phyloP scores from a whole-genome alignment of 306 rosid genomes.

The Abrus precatorius region DNA sequence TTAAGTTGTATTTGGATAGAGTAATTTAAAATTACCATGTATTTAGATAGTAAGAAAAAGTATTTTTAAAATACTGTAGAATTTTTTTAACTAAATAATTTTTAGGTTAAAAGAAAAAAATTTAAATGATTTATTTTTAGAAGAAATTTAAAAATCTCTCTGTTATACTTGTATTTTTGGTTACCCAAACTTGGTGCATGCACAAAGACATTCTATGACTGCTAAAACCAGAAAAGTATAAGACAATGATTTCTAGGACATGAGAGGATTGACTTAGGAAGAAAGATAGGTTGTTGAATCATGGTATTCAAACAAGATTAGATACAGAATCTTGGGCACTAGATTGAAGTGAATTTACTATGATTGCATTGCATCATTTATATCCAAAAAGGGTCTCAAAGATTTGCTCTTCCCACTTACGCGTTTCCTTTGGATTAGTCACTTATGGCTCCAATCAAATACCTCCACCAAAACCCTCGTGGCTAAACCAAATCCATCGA shows the following conservation, averaged over 20 bases:
- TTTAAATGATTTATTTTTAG: too few species aligned
- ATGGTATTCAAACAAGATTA: slow-evolving; percentile 17
- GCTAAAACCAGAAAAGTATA: slow-evolving; percentile 11
- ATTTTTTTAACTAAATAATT: too few species aligned
- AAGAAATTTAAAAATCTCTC: too few species aligned
- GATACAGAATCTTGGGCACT: slow-evolving; percentile 45
- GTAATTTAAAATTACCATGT: too few species aligned
- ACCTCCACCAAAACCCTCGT: slow-evolving; percentile 1
- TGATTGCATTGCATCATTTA: slow-evolving; percentile 33
- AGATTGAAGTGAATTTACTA: slow-evolving; percentile 43
- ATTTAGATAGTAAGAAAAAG: too few species aligned
- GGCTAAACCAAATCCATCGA: slow-evolving; percentile 41
- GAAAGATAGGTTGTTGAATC: slow-evolving; percentile 8
- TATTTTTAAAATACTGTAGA: too few species aligned
- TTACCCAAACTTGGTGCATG: background rate
- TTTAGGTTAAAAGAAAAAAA: too few species aligned
- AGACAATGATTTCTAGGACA: slow-evolving; percentile 46
- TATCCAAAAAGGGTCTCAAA: slow-evolving; percentile 33
- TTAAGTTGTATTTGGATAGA: too few species aligned
- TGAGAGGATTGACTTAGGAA: slow-evolving; percentile 43
- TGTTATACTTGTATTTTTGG: background rate
- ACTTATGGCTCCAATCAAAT: slow-evolving; percentile 27
- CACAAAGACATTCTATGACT: slow-evolving; percentile 35
- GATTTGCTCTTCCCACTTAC: slow-evolving; percentile 21
- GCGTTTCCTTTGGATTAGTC: slow-evolving; percentile 27